Conservation (phyloP, 768 basidiomycete genomes). For the Paxillus involutus region DNA sequence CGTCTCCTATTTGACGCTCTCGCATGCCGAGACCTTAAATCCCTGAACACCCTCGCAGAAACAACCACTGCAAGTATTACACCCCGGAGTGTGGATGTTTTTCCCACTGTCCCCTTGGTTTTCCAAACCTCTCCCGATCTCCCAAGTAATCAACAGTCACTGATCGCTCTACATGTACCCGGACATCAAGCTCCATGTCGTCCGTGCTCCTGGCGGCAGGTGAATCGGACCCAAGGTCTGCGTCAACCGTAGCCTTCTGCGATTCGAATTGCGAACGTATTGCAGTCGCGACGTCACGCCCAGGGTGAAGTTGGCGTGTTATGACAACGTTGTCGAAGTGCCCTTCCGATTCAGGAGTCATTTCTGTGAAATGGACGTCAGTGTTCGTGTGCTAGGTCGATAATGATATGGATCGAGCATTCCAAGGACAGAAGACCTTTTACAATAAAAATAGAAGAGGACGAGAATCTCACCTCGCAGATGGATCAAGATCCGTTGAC, state of each 20-base stretch:
- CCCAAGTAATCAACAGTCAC: constrained; percentile 26
- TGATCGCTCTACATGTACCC: constrained; percentile 29
- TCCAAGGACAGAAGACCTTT: no score
- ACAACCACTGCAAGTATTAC: background rate
- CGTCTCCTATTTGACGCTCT: no score
- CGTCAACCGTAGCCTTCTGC: constrained; percentile 24
- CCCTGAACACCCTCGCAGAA: constrained; percentile 13
- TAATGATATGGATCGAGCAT: background rate
- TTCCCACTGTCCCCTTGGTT: constrained; percentile 8
- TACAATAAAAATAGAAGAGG: background rate
- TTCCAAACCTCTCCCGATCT: background rate
- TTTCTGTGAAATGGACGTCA: constrained; percentile 12
- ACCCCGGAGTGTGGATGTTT: background rate
- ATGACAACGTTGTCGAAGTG: constrained; percentile 29
- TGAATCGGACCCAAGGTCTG: constrained; percentile 18
- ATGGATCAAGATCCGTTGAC: constrained; percentile 57
- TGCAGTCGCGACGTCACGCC: constrained; percentile 19
- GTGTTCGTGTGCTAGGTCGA: no score
- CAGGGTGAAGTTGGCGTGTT: constrained; percentile 14
- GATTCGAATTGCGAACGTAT: constrained; percentile 20
- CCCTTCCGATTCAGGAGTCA: constrained; percentile 22
- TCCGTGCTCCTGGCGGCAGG: background rate
- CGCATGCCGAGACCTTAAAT: constrained; percentile 2
- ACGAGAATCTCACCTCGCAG: constrained; percentile 42
- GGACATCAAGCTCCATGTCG: constrained; percentile 30